Percentiles rank a stretch among this genome's conserved stretches.
phyloP scores from a whole-genome alignment of 2,329 filamentous ascomycete species.

The Beauveria pseudobassiana region DNA sequence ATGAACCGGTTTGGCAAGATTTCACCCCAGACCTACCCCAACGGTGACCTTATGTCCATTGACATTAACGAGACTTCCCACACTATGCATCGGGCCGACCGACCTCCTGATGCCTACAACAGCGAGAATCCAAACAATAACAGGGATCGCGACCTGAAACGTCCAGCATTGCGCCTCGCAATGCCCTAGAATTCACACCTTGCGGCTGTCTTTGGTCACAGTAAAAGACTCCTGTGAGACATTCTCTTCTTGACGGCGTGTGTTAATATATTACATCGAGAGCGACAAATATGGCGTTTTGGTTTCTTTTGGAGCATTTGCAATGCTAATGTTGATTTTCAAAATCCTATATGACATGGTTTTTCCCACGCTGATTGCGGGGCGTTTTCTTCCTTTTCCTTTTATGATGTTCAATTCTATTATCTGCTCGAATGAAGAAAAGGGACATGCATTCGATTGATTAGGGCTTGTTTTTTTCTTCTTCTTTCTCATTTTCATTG shows the following conservation, averaged over 20 bases:
- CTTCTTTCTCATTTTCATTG: not conserved
- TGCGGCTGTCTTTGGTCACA: slow-evolving; percentile 48
- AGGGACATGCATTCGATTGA: not conserved
- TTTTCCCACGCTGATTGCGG: not conserved
- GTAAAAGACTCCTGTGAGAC: not conserved
- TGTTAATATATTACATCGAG: not conserved
- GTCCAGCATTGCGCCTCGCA: not conserved
- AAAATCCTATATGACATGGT: not conserved
- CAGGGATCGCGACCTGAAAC: not conserved
- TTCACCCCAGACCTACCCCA: slow-evolving; percentile 17
- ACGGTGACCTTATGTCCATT: slow-evolving; percentile 30
- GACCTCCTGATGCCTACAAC: not conserved
- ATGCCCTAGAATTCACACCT: slow-evolving; percentile 34
- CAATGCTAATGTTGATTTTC: not conserved
- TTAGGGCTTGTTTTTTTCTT: not conserved
- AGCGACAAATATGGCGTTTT: slow-evolving; percentile 3
- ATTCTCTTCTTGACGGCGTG: not conserved
- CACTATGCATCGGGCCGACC: not conserved
- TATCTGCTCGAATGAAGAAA: too few relatives aligned
- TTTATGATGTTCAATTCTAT: not conserved
- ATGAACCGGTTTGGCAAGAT: slow-evolving; percentile 31
- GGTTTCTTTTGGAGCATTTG: not conserved
- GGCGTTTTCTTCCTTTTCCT: not conserved
- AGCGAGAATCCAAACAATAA: not conserved
- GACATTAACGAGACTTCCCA: slow-evolving; percentile 33